Evolutionary conservation across 495 filamentous ascomycete genomes (phyloP).

Genomic region (Evansstolkia leycettana): DNA sequence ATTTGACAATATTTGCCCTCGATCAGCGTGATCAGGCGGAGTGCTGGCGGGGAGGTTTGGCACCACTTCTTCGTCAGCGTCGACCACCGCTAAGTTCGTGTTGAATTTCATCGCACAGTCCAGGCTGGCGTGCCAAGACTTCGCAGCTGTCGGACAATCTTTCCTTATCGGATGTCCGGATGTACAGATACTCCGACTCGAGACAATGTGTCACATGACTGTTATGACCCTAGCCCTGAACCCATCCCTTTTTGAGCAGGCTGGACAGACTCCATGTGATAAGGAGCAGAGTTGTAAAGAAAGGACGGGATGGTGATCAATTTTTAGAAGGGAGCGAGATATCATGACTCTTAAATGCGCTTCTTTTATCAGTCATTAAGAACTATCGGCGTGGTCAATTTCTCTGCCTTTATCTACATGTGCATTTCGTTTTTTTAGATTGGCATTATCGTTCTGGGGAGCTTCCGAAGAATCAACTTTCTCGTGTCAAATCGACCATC

Average conservation of each 20-base stretch:
- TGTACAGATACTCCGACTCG: slow-evolving; percentile 11
- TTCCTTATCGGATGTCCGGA: slow-evolving; percentile 15
- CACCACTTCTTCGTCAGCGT: slow-evolving; percentile 25
- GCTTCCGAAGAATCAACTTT: no score
- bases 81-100: slow-evolving; percentile 23
- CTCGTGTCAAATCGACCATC: no score
- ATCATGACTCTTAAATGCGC: no score
- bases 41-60: slow-evolving; percentile 28
- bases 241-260: no score
- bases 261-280: slow-evolving; percentile 5
- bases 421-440: no score
- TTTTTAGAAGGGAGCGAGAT: no score
- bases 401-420: no score
- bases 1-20: slow-evolving; percentile 9
- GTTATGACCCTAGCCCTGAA: slow-evolving; percentile 16
- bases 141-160: slow-evolving; percentile 15
- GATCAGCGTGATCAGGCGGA: slow-evolving; percentile 13
- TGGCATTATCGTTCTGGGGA: no score
- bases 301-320: slow-evolving; percentile 1
- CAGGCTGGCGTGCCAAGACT: slow-evolving; percentile 27
- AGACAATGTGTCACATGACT: slow-evolving; percentile 18
- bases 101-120: slow-evolving; percentile 40
- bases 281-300: slow-evolving; percentile 1
- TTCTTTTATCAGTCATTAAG: no score
- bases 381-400: no score